phyloP scores from a whole-genome alignment of 164 flowering plant species.

The Dillenia turbinata region DNA sequence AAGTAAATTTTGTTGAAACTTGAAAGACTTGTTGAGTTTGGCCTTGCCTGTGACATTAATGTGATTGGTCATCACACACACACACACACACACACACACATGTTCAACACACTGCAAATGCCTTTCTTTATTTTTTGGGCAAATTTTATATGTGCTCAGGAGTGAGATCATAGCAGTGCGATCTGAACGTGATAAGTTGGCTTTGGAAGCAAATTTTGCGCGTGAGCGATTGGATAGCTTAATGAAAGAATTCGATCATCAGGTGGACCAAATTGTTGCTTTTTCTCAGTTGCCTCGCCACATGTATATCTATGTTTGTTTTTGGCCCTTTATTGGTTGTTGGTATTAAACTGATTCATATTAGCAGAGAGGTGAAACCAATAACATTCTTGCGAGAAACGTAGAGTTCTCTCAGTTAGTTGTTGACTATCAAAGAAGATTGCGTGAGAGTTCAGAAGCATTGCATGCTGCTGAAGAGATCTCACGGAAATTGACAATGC shows the following conservation, averaged over 20 bases:
- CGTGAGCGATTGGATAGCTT: conserved; percentile 55
- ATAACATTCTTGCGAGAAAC: conserved; percentile 62
- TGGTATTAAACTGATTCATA: conserved; percentile 7
- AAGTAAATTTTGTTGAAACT: no score
- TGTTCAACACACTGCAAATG: no score
- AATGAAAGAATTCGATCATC: conserved; percentile 34
- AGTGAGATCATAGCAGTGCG: conserved; percentile 39
- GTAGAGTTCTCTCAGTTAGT: conserved; percentile 83
- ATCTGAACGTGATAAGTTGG: conserved; percentile 61
- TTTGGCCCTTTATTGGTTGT: neutral
- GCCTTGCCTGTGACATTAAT: no score
- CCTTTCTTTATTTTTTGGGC: neutral
- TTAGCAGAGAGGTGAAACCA: conserved; percentile 56
- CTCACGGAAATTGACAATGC: conserved; percentile 70
- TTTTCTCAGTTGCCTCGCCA: no score
- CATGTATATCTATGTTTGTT: neutral
- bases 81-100: no score
- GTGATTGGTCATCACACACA: neutral
- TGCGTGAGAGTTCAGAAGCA: conserved; percentile 72
- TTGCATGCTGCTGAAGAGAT: conserved; percentile 60
- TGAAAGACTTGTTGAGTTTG: no score
- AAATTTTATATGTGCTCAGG: conserved; percentile 20
- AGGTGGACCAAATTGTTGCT: no score
- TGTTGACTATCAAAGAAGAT: conserved; percentile 67
- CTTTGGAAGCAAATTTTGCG: conserved; percentile 58